Evolutionary conservation across 2,329 filamentous ascomycete species (phyloP).

Genomic region (Penicillium sp.): DNA sequence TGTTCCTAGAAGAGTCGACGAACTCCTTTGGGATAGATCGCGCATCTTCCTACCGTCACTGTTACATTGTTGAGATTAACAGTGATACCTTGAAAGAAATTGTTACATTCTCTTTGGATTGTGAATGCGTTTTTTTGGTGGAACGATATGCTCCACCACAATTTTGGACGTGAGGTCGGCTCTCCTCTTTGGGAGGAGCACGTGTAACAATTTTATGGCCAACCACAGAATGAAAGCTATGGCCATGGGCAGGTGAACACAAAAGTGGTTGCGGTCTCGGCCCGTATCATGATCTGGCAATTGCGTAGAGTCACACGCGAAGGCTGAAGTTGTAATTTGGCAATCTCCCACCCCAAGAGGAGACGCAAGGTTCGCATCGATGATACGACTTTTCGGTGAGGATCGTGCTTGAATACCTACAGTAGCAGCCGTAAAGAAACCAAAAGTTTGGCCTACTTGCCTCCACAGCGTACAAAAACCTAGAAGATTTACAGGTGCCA

Average conservation of each 20-base stretch:
- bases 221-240: background rate
- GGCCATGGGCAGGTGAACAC: background rate
- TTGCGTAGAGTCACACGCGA: conserved; percentile 12
- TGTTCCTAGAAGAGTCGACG: too few relatives aligned
- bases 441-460: background rate
- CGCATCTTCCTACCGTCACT: conserved; percentile 7
- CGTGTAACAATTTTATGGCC: conserved; percentile 9
- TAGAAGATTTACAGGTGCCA: background rate
- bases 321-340: too few relatives aligned
- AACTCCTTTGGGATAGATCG: conserved; percentile 11
- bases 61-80: conserved; percentile 23
- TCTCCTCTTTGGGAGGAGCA: background rate
- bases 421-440: background rate
- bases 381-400: background rate
- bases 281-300: background rate
- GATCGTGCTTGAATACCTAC: background rate
- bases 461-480: background rate
- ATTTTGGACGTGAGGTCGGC: conserved; percentile 7
- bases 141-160: conserved; percentile 8
- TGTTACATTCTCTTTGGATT: conserved; percentile 17
- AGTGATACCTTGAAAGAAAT: conserved; percentile 1
- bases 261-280: background rate
- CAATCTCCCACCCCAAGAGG: too few relatives aligned
- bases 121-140: conserved; percentile 14
- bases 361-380: background rate